These are phyloP conservation scores for Talaromyces marneffei DNA, from an alignment of 2,329 filamentous ascomycete species.

Conservation along the genomic window DNA sequence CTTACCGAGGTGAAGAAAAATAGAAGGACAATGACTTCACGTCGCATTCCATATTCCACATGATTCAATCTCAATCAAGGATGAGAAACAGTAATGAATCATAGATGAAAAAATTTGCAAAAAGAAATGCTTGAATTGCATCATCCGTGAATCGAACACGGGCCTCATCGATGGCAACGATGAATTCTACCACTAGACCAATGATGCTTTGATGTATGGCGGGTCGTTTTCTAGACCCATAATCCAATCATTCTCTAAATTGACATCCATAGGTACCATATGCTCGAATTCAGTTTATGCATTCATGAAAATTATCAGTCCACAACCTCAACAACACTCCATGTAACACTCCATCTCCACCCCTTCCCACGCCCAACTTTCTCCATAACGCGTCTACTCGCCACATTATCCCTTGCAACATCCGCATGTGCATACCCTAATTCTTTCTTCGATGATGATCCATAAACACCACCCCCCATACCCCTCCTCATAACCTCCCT, in stretches of 20 bases:
- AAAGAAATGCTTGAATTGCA: slow-evolving; percentile 3
- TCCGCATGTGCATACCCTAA: slow-evolving; percentile 35
- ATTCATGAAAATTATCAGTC: neutral
- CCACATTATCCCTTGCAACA: slow-evolving; percentile 30
- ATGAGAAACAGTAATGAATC: neutral
- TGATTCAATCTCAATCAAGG: too few relatives aligned
- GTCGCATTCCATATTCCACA: too few relatives aligned
- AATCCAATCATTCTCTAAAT: too few relatives aligned
- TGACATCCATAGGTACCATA: too few relatives aligned
- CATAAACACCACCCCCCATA: slow-evolving; percentile 16
- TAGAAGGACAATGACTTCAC: too few relatives aligned
- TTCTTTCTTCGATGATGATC: slow-evolving; percentile 13
- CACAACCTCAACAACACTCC: slow-evolving; percentile 34
- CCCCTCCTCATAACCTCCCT: slow-evolving; percentile 30
- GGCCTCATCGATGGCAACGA: slow-evolving; percentile 20
- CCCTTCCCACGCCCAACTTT: slow-evolving; percentile 38
- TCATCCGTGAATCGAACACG: slow-evolving; percentile 20
- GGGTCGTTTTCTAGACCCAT: neutral
- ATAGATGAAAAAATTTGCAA: neutral
- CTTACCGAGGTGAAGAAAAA: too few relatives aligned
- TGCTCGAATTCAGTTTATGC: too few relatives aligned
- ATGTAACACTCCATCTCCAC: slow-evolving; percentile 30
- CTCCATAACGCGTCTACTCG: slow-evolving; percentile 41
- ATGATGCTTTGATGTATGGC: slow-evolving; percentile 14
- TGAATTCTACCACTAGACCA: slow-evolving; percentile 20